Evolutionary conservation across 257 asterid genomes (phyloP), one percentile per base, ranked within the genome.

Genomic region (Eucommia ulmoides): DNA sequence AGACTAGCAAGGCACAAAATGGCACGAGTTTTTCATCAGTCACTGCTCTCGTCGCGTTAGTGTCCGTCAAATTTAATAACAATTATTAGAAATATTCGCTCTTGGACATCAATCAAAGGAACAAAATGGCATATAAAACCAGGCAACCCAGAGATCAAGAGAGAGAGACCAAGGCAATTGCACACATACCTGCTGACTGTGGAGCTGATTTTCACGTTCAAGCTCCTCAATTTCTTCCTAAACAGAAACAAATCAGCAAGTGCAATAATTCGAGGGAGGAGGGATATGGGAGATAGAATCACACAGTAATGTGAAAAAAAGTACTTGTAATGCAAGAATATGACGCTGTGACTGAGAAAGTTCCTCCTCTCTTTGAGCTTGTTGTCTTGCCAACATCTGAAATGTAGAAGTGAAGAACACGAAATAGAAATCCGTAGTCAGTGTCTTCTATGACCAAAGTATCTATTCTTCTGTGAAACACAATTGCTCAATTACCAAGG

Each of bases 291-390:
- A 24, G 22, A 61, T 8, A 33, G 5, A 70, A n/a, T n/a, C n/a
- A n/a, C n/a, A n/a, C n/a, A n/a, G n/a, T n/a, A n/a, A n/a, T n/a
- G n/a, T n/a, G n/a, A n/a, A n/a, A n/a, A 20, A 57, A 58, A 82
- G 54, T 76, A 74, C 93, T 67, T 91, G 99, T 65, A 91, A 89
- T 48, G 87, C 99, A 59, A 91, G 94, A 77, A 91, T 91, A 70
- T 91, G 97, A 42, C 97, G 78, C 63, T 91, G 99, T 1, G 97
- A 83, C 52, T 91, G 99, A 52, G 89, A 65, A 64, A 91, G 99
- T 80, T 91, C 99, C 63, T 91, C 99, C 70, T 91, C 99, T 74
- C 99, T 72, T 70, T 91, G 99, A 58, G 99, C 99, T 74, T 91
- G 99, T 63, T 91, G 99, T 62, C 99, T 83, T 29, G 97, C 99